Percentiles rank a stretch among this genome's conserved stretches.
Conservation (phyloP, 345 rosid genomes). For the Gossypium herbaceum region DNA sequence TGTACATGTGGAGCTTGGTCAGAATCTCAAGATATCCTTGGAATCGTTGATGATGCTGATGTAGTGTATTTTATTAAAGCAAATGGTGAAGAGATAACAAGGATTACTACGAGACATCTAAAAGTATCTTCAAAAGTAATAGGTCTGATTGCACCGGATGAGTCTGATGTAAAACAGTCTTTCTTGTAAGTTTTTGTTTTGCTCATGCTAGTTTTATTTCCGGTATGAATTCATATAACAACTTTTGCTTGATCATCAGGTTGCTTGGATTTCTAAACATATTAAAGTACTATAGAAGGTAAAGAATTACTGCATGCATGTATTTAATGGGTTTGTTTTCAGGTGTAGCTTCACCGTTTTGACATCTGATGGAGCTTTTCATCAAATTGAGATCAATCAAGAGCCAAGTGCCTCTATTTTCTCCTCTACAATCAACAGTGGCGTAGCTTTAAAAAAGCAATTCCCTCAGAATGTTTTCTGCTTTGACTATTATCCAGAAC, state of each 20-base stretch:
- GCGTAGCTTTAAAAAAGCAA: constrained; percentile 38
- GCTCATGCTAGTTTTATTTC: constrained; percentile 9
- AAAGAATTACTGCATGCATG: constrained; percentile 2
- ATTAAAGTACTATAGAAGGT: constrained; percentile 5
- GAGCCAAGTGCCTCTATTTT: constrained; percentile 61
- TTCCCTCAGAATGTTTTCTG: constrained; percentile 69
- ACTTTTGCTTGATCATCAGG: constrained; percentile 8
- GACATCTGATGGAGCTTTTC: constrained; percentile 69
- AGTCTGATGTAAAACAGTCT: constrained; percentile 40
- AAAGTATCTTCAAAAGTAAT: constrained; percentile 58
- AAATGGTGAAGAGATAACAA: constrained; percentile 78
- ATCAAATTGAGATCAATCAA: constrained; percentile 61
- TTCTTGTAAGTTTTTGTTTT: constrained; percentile 51
- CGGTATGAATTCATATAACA: background rate
- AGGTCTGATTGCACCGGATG: constrained; percentile 58
- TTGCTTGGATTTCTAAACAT: constrained; percentile 2
- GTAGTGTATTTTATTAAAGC: constrained; percentile 70
- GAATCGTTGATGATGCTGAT: constrained; percentile 60
- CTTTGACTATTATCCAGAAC: constrained; percentile 60
- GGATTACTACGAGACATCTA: constrained; percentile 50
- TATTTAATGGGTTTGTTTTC: constrained; percentile 29
- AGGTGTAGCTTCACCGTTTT: constrained; percentile 70
- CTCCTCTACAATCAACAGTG: constrained; percentile 35
- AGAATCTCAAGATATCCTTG: constrained; percentile 75
- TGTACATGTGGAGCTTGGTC: constrained; percentile 83